These are phyloP conservation scores for Flaveria trinervia DNA, from an alignment of 129 eudicot species.

Conservation along the genomic window DNA sequence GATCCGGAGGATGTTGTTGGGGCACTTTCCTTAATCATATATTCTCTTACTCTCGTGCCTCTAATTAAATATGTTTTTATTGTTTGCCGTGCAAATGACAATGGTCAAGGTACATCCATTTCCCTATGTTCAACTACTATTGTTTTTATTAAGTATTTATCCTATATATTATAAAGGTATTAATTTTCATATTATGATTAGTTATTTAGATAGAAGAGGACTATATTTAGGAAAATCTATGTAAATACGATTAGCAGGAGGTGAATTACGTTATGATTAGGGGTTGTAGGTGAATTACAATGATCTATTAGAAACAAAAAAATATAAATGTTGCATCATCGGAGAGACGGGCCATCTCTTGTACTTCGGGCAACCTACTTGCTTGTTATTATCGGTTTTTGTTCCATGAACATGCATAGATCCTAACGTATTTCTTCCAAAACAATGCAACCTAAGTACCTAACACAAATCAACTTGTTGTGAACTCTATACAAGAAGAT, in stretches of 20 bases:
- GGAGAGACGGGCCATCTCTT: not conserved
- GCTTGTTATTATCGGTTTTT: not conserved
- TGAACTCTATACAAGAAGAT: not conserved
- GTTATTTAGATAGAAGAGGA: not conserved
- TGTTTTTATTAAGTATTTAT: not conserved
- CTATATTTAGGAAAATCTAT: not conserved
- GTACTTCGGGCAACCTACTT: not conserved
- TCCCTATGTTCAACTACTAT: not conserved
- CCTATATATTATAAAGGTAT: not conserved
- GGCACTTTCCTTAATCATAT: slow-evolving; percentile 58
- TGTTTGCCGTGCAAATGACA: slow-evolving; percentile 54
- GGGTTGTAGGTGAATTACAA: not conserved
- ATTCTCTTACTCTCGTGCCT: slow-evolving; percentile 52
- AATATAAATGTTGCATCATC: not conserved
- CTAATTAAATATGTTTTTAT: slow-evolving; percentile 43
- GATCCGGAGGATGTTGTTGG: slow-evolving; percentile 52
- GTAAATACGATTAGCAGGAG: not conserved
- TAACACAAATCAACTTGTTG: not conserved
- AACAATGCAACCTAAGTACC: not conserved
- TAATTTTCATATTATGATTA: not conserved
- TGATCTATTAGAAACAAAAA: not conserved
- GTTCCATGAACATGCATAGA: not conserved
- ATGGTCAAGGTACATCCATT: slow-evolving; percentile 56
- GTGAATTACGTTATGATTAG: too few species aligned
- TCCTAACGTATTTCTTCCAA: not conserved